These are phyloP conservation scores for Isabelozyma heimii DNA, from an alignment of 805 yeast genomes.

Conservation along the genomic window DNA sequence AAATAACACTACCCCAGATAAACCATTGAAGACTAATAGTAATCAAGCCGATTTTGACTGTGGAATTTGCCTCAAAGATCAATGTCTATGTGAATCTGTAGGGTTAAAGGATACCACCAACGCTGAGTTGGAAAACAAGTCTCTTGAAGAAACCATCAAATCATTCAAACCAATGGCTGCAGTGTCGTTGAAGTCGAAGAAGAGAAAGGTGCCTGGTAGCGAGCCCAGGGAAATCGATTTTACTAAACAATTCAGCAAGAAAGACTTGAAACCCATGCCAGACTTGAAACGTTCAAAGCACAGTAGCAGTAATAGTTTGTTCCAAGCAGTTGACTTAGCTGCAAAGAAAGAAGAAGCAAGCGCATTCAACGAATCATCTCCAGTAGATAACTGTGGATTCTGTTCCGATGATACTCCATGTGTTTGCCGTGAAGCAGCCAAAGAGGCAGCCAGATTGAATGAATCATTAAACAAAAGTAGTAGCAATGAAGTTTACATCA, in stretches of 20 bases:
- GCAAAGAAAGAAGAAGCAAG: slow-evolving; percentile 15
- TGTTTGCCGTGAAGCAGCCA: slow-evolving; percentile 79
- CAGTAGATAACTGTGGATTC: slow-evolving; percentile 83
- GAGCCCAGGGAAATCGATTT: slow-evolving; percentile 49
- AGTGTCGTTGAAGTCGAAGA: slow-evolving; percentile 50
- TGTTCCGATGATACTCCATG: slow-evolving; percentile 92
- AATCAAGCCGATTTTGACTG: slow-evolving; percentile 42
- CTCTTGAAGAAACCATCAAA: slow-evolving; percentile 32
- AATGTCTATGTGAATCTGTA: slow-evolving; percentile 60
- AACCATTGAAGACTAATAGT: slow-evolving; percentile 1
- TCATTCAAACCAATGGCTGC: slow-evolving; percentile 62
- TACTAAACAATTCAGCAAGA: slow-evolving; percentile 43
- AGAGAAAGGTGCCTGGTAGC: slow-evolving; percentile 15
- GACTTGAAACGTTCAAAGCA: slow-evolving; percentile 31
- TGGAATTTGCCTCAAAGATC: slow-evolving; percentile 67
- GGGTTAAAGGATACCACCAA: slow-evolving; percentile 33
- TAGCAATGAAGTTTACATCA: not conserved
- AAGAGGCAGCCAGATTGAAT: slow-evolving; percentile 44
- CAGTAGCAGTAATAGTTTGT: slow-evolving; percentile 2
- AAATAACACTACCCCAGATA: slow-evolving; percentile 10
- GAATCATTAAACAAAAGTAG: slow-evolving; percentile 17
- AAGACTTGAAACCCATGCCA: slow-evolving; percentile 26
- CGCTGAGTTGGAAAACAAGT: slow-evolving; percentile 2
- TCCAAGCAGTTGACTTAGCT: not conserved
- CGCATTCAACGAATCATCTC: slow-evolving; percentile 43